Conservation (phyloP, 306 rosid genomes). For the Lathyrus tuberosus region DNA sequence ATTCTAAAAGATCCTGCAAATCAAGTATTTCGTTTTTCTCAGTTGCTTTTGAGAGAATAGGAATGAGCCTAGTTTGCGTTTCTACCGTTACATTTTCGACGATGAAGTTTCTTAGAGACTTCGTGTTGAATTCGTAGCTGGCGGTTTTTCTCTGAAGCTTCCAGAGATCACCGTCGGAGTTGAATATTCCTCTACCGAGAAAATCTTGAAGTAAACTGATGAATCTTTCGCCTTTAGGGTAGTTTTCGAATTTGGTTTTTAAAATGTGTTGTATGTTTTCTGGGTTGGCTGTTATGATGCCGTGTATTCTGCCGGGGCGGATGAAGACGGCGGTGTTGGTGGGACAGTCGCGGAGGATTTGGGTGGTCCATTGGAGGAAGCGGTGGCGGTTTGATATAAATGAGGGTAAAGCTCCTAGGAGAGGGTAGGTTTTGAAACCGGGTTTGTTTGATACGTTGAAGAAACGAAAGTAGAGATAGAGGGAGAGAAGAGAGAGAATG, state of each 20-base stretch:
- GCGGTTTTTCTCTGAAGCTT: slow-evolving; percentile 17
- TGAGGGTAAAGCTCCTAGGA: background rate
- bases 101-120: background rate
- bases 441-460: background rate
- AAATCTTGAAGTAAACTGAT: background rate
- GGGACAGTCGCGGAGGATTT: slow-evolving; percentile 1
- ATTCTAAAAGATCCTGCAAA: slow-evolving; percentile 1
- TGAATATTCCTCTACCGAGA: background rate
- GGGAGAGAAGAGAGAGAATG: background rate
- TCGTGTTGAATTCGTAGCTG: slow-evolving; percentile 11
- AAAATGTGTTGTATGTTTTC: background rate
- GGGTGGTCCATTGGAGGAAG: background rate
- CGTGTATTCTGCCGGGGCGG: slow-evolving; percentile 1
- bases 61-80: background rate
- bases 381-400: slow-evolving; percentile 13
- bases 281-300: slow-evolving; percentile 2
- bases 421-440: slow-evolving; percentile 9
- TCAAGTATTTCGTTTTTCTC: background rate
- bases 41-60: background rate
- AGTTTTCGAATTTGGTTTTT: slow-evolving; percentile 3
- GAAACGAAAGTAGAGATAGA: background rate
- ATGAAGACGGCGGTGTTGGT: background rate
- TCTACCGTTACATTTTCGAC: background rate
- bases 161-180: slow-evolving; percentile 11
- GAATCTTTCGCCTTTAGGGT: slow-evolving; percentile 4